Evolutionary conservation across 352 stramenopile genomes (phyloP), one percentile per base, ranked within the genome.

Genomic region (Halophytophthora batemanensis): DNA sequence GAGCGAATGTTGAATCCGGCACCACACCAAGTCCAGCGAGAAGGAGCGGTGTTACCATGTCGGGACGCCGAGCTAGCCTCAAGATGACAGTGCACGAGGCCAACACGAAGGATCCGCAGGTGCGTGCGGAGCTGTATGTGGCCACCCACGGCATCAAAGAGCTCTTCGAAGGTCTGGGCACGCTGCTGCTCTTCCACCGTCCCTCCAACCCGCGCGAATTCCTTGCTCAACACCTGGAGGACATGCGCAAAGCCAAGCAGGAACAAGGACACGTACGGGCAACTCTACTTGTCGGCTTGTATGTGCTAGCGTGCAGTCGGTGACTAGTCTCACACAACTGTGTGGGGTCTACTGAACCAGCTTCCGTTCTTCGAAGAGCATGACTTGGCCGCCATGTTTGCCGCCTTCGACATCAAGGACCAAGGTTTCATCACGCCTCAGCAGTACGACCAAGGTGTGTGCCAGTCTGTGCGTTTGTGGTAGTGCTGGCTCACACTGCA

Each of bases 371-470:
- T 91, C 39, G 73, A 83, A 14, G 81, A 91, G 17, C 61, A 76
- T 12, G 81, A 89, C 57, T 45, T 91, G 10, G 67, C 84, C 17
- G 77, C 78, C 1, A 89, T 89, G 77, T 91, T 91, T 31, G 57
- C 63, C 22, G 77, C 79, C 7, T 91, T 91, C 22, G 81, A 91
- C 38, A 63, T 86, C 23, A 89, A 78, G n/a, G 78, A 79, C 0
- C 74, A 71, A 42, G 81, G 81, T 3, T 74, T 64, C 34, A 82
- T 91, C 53, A 82, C 75, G 5, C 60, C 66, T 11, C 57, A 72
- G 50, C 81, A 89, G 56, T 89, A 91, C 29, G 63, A 86, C 36
- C 71, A 75, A 89, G 80, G 77, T 83, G 35, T 17, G 38, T 28
- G 6, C 5, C 1, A 21, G n/a, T 19, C 6, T 17, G 25, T 19